Percentiles rank a stretch among this genome's conserved stretches.
Evolutionary conservation across 805 yeast genomes (phyloP).

Genomic region (Hanseniaspora osmophila): DNA sequence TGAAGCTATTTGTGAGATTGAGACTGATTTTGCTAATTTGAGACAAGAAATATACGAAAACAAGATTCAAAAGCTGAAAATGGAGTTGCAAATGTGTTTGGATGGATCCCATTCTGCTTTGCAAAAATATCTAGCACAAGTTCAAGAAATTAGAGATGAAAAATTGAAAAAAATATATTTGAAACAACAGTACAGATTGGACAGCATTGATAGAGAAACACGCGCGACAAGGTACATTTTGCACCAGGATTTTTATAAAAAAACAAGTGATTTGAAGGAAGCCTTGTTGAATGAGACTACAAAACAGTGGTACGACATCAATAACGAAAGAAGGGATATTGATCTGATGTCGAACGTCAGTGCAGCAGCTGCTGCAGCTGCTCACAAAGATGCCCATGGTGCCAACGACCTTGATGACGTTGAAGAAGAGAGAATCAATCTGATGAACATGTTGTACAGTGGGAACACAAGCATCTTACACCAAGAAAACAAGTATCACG

Average conservation of each 20-base stretch:
- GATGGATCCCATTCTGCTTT: conserved; percentile 89
- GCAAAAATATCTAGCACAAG: conserved; percentile 51
- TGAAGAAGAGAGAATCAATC: conserved; percentile 1
- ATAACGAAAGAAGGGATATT: conserved; percentile 72
- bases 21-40: conserved; percentile 70
- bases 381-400: not conserved
- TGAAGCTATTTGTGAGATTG: conserved; percentile 63
- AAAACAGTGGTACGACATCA: conserved; percentile 80
- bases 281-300: conserved; percentile 61
- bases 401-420: not conserved
- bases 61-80: conserved; percentile 59
- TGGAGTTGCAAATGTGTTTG: conserved; percentile 74
- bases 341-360: conserved; percentile 24
- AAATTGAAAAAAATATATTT: conserved; percentile 39
- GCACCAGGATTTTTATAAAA: conserved; percentile 71
- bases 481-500: conserved; percentile 36
- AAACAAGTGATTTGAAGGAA: conserved; percentile 50
- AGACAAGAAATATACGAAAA: conserved; percentile 79
- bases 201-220: conserved; percentile 70
- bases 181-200: conserved; percentile 49
- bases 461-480: conserved; percentile 11
- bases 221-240: conserved; percentile 62
- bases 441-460: not conserved
- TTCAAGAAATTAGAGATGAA: conserved; percentile 61
- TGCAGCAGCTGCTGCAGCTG: conserved; percentile 1